Evolutionary conservation across 768 basidiomycete species (phyloP).

Genomic region (Kwoniella sp.): DNA sequence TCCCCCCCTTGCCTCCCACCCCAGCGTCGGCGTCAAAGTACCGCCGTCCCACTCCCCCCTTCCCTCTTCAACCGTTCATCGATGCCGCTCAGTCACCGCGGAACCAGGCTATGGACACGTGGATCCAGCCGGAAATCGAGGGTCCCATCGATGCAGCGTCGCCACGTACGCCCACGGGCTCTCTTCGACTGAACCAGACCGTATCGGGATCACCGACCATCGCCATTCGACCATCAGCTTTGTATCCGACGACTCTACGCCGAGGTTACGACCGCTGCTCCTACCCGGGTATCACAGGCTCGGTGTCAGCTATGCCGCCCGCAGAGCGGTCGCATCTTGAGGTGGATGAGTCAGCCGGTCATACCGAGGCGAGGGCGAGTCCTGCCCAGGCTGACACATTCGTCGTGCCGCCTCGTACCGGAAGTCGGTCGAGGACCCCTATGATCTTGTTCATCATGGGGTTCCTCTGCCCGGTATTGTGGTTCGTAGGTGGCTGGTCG

Average conservation of each 20-base stretch:
- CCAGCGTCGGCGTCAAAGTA: too few species aligned
- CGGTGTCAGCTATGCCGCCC: not conserved
- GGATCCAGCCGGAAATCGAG: too few species aligned
- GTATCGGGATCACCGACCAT: not conserved
- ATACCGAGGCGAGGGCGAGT: not conserved
- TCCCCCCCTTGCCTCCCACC: slow-evolving; percentile 5
- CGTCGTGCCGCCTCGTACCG: not conserved
- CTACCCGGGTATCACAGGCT: slow-evolving; percentile 5
- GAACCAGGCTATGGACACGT: not conserved
- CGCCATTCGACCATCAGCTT: not conserved
- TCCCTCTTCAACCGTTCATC: not conserved
- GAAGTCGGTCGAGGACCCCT: not conserved
- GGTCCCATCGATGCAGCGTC: too few species aligned
- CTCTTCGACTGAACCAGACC: too few species aligned
- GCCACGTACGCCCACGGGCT: too few species aligned
- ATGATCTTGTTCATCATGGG: slow-evolving; percentile 9
- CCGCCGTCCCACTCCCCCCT: slow-evolving; percentile 5
- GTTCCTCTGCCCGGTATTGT: slow-evolving; percentile 4
- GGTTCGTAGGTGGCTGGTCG: slow-evolving; percentile 15
- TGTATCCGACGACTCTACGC: slow-evolving; percentile 5
- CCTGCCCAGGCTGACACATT: not conserved
- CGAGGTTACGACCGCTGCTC: slow-evolving; percentile 15
- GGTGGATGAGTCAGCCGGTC: not conserved
- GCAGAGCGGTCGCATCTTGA: not conserved
- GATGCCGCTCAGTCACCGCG: not conserved